A percentile compares a stretch with the other conserved stretches of the same genome.
Conservation (phyloP, 192 early-diverging fungal species). For the Umbelopsis sp. region DNA sequence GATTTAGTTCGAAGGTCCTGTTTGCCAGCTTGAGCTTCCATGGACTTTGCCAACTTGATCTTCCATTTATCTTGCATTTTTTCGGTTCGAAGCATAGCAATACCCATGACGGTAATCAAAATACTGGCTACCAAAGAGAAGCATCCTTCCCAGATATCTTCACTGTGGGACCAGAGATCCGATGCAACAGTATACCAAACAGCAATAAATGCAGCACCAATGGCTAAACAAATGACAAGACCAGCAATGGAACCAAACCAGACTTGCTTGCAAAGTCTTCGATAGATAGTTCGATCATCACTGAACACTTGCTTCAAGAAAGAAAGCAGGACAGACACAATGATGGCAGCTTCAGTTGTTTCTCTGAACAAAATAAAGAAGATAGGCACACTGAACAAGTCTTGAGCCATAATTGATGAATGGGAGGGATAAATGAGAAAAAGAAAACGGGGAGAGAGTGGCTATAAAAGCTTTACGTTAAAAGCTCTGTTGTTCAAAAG, state of each 20-base stretch:
- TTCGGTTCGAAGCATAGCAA: conserved; percentile 77
- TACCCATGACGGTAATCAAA: conserved; percentile 80
- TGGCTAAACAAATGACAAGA: conserved; percentile 64
- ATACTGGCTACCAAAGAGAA: conserved; percentile 78
- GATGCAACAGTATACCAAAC: conserved; percentile 68
- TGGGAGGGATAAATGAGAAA: not conserved
- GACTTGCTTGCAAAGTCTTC: conserved; percentile 64
- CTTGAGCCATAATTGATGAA: conserved; percentile 20
- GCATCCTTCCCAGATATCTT: conserved; percentile 86
- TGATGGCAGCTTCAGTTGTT: conserved; percentile 84
- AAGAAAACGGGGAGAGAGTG: not conserved
- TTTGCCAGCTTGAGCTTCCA: conserved; percentile 20
- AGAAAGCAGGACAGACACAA: conserved; percentile 84
- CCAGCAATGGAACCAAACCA: conserved; percentile 78
- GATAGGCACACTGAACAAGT: conserved; percentile 67
- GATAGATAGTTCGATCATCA: conserved; percentile 47
- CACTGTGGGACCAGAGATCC: conserved; percentile 63
- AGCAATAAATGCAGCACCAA: conserved; percentile 79
- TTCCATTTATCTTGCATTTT: conserved; percentile 76
- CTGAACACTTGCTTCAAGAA: conserved; percentile 73
- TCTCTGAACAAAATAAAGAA: conserved; percentile 84
- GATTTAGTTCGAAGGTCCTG: not conserved
- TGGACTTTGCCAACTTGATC: conserved; percentile 34
- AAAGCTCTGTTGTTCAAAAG: too few relatives aligned
- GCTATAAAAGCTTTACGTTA: too few relatives aligned